A percentile compares a stretch with the other conserved stretches of the same genome.
Evolutionary conservation across 2,329 filamentous ascomycete species (phyloP).

Genomic region (Sporothrix sp.): DNA sequence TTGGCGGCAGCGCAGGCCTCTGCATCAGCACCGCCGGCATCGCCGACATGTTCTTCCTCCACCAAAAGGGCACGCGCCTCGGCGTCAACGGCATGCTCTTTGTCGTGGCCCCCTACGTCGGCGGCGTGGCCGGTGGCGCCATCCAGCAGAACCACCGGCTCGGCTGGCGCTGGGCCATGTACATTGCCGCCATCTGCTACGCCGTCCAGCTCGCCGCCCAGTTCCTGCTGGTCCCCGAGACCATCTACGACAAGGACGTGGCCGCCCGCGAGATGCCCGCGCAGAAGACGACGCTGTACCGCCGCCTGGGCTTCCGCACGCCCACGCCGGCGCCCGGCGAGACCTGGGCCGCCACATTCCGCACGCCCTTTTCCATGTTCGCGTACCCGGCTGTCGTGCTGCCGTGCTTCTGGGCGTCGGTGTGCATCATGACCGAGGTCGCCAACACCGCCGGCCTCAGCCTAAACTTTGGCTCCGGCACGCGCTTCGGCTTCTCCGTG

Average conservation of each 20-base stretch:
- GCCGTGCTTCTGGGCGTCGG: conserved; percentile 15
- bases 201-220: conserved; percentile 9
- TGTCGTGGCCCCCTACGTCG: conserved; percentile 14
- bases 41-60: conserved; percentile 17
- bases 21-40: conserved; percentile 15
- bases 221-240: conserved; percentile 15
- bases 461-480: conserved; percentile 16
- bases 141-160: conserved; percentile 12
- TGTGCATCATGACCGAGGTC: conserved; percentile 17
- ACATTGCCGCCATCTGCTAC: conserved; percentile 13
- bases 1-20: conserved; percentile 13
- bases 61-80: conserved; percentile 15
- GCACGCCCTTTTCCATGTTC: conserved; percentile 16
- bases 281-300: conserved; percentile 8
- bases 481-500: conserved; percentile 10
- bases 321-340: conserved; percentile 10
- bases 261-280: conserved; percentile 7
- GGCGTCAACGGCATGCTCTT: conserved; percentile 15
- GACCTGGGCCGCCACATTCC: conserved; percentile 14
- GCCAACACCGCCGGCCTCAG: conserved; percentile 17
- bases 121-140: conserved; percentile 14
- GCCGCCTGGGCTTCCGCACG: conserved; percentile 14
- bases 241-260: conserved; percentile 14
- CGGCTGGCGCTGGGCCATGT: conserved; percentile 18
- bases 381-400: conserved; percentile 16